Evolutionary conservation across 768 basidiomycete genomes (phyloP), one percentile per base, ranked within the genome.

Genomic region (Goffeauzyma gilvescens): DNA sequence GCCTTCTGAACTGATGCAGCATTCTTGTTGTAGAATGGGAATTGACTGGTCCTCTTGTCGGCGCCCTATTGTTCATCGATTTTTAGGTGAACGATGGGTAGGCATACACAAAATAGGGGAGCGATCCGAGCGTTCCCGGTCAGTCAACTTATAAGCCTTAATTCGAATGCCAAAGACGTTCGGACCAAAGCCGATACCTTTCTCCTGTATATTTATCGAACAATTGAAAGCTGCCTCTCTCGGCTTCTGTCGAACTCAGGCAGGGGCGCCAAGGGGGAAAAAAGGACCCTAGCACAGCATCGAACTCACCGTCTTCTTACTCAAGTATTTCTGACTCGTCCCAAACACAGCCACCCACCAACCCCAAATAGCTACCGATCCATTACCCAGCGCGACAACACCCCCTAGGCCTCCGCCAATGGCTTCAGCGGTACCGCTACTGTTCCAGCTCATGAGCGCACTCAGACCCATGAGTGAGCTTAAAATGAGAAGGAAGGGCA

Each of bases 11-110:
- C 65, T 6, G 75, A 77, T 3, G 78, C 77, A 14, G 76, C 72
- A 34, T 64, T 64, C 51, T 71, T 78, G 66, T 82, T 85, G 2
- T 78, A 74, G 56, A 85, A 85, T 17, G 83, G 65, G 60, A 84
- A 83, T 4, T 75, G 56, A 13, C 80, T 82, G 4, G 81, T 85
- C 48, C 73, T 74, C 55, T 83, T 83, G 64, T 83, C 80, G 15
- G 80, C 76, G 14, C 81, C 82, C 48, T 50, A 37, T 22, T 8
- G 32, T n/a, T n/a, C n/a, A n/a, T n/a, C n/a, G n/a, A n/a, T n/a
- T n/a, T n/a, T n/a, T n/a, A n/a, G n/a, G n/a, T n/a, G n/a, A n/a
- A n/a, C n/a, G n/a, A n/a, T n/a, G n/a, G n/a, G n/a, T n/a, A n/a
- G n/a, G n/a, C n/a, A n/a, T n/a, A n/a, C n/a, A n/a, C n/a, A n/a